phyloP scores from a whole-genome alignment of 352 stramenopile species.

The Pythium dissimile region DNA sequence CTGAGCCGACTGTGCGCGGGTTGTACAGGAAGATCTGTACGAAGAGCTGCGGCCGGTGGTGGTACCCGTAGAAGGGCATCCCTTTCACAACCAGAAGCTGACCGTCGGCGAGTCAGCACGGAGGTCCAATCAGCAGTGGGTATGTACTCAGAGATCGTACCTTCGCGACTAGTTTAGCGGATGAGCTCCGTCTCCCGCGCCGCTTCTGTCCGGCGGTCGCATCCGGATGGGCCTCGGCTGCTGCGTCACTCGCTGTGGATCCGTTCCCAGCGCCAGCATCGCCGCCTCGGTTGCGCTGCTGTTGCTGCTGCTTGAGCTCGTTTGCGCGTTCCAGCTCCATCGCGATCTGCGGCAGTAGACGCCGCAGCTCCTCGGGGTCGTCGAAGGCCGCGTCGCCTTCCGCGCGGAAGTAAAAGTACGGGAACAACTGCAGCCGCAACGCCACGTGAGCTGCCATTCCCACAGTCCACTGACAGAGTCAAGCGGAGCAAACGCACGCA shows the following conservation, averaged over 20 bases:
- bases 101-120: neutral
- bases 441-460: no score
- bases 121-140: neutral
- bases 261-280: neutral
- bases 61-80: constrained; percentile 89
- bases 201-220: neutral
- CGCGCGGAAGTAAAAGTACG: constrained; percentile 87
- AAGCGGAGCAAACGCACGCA: no score
- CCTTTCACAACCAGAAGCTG: constrained; percentile 87
- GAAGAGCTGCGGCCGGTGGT: constrained; percentile 69
- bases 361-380: constrained; percentile 46
- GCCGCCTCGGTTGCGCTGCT: constrained; percentile 12
- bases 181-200: neutral
- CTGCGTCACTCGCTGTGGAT: neutral
- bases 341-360: constrained; percentile 62
- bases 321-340: constrained; percentile 66
- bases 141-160: constrained; percentile 22
- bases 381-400: constrained; percentile 68
- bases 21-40: constrained; percentile 90
- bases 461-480: no score
- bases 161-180: constrained; percentile 62
- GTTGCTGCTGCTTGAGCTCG: constrained; percentile 42
- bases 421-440: constrained; percentile 57
- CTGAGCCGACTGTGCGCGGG: constrained; percentile 43
- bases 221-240: neutral